A percentile compares a stretch with the other conserved stretches of the same genome.
These are phyloP conservation scores for Fusarium begoniae DNA, from an alignment of 2,329 filamentous ascomycete species.

Conservation along the genomic window DNA sequence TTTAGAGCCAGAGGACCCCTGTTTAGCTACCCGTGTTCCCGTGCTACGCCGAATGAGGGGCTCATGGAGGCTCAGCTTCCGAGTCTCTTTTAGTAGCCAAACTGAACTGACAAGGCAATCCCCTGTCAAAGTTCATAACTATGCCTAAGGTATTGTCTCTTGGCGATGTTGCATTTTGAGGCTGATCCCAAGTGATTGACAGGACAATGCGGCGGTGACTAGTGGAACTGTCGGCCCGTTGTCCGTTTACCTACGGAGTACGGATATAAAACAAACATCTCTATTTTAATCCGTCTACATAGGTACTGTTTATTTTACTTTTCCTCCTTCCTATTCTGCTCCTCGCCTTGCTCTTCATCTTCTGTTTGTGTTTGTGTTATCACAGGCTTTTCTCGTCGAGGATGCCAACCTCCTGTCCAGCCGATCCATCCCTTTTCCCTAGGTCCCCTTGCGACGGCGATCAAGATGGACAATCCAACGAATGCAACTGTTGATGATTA, in stretches of 20 bases:
- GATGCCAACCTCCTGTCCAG: slow-evolving; percentile 46
- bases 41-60: slow-evolving; percentile 3
- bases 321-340: slow-evolving; percentile 1
- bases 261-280: background rate
- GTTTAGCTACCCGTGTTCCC: background rate
- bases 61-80: slow-evolving; percentile 16
- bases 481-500: slow-evolving; percentile 37
- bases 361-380: background rate
- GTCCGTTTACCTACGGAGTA: background rate
- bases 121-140: background rate
- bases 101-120: background rate
- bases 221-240: background rate
- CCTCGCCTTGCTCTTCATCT: slow-evolving; percentile 6
- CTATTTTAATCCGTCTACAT: background rate
- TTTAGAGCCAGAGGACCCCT: slow-evolving; percentile 3
- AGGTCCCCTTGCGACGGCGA: slow-evolving; percentile 45
- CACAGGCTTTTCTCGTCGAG: slow-evolving; percentile 18
- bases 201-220: background rate
- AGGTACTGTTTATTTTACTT: background rate
- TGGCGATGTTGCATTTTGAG: background rate
- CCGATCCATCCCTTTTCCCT: slow-evolving; percentile 46
- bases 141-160: background rate
- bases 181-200: background rate
- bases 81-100: background rate
- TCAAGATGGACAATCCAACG: slow-evolving; percentile 35